These are phyloP conservation scores for Casuarina cunninghamiana DNA, from an alignment of 306 rosid genomes.

Conservation along the genomic window DNA sequence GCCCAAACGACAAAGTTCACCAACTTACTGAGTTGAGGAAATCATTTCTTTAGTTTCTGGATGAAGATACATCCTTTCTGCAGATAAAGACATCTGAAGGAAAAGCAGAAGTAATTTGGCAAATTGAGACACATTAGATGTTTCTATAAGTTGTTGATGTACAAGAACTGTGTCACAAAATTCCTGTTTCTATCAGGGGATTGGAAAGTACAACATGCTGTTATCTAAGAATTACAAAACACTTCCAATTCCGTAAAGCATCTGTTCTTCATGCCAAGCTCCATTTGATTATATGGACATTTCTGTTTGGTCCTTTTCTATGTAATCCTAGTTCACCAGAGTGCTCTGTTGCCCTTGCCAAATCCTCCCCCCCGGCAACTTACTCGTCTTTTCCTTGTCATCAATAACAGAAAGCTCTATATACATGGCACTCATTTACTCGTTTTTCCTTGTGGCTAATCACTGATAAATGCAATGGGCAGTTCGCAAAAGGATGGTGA, in stretches of 20 bases:
- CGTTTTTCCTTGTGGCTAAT: neutral
- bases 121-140: constrained; percentile 28
- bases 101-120: neutral
- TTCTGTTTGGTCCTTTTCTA: constrained; percentile 1
- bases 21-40: neutral
- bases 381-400: neutral
- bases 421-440: neutral
- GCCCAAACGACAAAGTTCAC: neutral
- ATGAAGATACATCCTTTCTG: neutral
- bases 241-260: neutral
- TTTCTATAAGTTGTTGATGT: constrained; percentile 33
- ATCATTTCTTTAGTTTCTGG: neutral
- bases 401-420: constrained; percentile 1
- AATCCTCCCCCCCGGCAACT: neutral
- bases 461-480: neutral
- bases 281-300: constrained; percentile 23
- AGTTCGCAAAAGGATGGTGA: constrained; percentile 12
- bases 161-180: constrained; percentile 30
- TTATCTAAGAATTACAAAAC: constrained; percentile 8
- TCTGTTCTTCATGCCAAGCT: constrained; percentile 20
- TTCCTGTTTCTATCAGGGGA: neutral
- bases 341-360: constrained; percentile 15
- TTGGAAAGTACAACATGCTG: constrained; percentile 8
- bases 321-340: constrained; percentile 2
- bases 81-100: neutral